Evolutionary conservation across 768 basidiomycete genomes (phyloP), one percentile per base, ranked within the genome.

Genomic region (Psilocybe tampanensis): DNA sequence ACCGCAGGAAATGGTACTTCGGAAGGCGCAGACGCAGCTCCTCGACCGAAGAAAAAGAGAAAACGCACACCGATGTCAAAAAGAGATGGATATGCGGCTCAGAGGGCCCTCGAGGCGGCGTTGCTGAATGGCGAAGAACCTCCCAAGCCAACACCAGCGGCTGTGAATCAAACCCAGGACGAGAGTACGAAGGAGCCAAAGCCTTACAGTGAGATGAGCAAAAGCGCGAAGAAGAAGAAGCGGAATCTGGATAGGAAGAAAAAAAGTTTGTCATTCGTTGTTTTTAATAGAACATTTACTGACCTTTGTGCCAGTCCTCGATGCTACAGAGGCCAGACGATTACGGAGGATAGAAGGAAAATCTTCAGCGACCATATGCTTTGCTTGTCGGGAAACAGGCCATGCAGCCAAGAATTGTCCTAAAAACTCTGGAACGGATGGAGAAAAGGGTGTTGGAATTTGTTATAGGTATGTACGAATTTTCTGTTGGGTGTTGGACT

Each of bases 381-480:
- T 94, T 70, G 90, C 89, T 2, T 98, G 95, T 74, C 82, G 95
- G 50, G 78, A 86, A 65, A 84, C 79, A 59, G 95, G 95, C 0
- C 95, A 98, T 66, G 77, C 88, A 1, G 94, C 94, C 2, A 86
- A 79, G 68, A 84, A 94, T 55, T 98, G 95, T 67, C 89, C 90
- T 0, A 65, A 69, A 54, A 64, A 62, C 44, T 49, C 60, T 1
- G 61, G 18, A 13, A 60, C 49, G 7, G 64, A 58, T 26, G 59
- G 58, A 50, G 34, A 60, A 33, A 55, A 67, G 60, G 68, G 68
- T 21, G 77, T 83, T 24, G 88, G 82, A 36, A 85, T 89, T 54
- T 89, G 89, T 72, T 86, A 94, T 71, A 71, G 94, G 94, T 84
- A 64, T 36, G 12, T n/a, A n/a, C n/a, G 36, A 2, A 23, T 11